Conservation (phyloP, 768 basidiomycete genomes). For the Boletales sp. region DNA sequence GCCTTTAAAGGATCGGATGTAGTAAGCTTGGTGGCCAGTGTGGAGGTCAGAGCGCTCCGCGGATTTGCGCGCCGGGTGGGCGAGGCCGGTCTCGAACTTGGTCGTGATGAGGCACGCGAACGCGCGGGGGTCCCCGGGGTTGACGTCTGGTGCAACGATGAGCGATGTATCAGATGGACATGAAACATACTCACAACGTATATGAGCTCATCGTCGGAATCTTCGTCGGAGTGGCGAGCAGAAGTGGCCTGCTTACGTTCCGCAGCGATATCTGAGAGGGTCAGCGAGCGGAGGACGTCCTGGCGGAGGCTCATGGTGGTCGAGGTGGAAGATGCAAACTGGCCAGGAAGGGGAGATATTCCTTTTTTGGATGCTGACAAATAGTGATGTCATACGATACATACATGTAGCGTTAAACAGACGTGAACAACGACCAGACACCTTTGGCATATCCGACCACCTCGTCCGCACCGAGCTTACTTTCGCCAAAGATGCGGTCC, state of each 20-base stretch:
- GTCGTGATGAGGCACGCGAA: constrained; percentile 52
- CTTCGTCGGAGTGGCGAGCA: constrained; percentile 34
- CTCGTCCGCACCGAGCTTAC: constrained; percentile 86
- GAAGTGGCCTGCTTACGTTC: constrained; percentile 20
- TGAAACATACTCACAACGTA: constrained; percentile 53
- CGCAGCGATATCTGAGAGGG: constrained; percentile 31
- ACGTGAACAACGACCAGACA: constrained; percentile 74
- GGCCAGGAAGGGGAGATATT: not conserved
- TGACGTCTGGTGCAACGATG: constrained; percentile 47
- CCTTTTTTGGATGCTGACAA: constrained; percentile 17
- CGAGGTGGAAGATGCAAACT: constrained; percentile 1
- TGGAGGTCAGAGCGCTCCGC: constrained; percentile 26
- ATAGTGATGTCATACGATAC: constrained; percentile 18
- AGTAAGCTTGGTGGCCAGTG: constrained; percentile 17
- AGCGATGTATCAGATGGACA: constrained; percentile 5
- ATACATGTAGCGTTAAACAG: constrained; percentile 45
- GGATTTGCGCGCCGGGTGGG: constrained; percentile 18
- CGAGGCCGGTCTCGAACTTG: constrained; percentile 45
- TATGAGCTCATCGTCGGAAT: constrained; percentile 67
- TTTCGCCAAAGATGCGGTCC: constrained; percentile 90
- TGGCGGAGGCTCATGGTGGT: constrained; percentile 65
- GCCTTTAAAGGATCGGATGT: constrained; percentile 58
- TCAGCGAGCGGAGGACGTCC: constrained; percentile 60
- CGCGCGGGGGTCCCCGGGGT: constrained; percentile 64
- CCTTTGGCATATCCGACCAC: constrained; percentile 85